These are phyloP conservation scores for Botrytis paeoniae DNA, from an alignment of 2,329 filamentous ascomycete genomes.

Conservation along the genomic window DNA sequence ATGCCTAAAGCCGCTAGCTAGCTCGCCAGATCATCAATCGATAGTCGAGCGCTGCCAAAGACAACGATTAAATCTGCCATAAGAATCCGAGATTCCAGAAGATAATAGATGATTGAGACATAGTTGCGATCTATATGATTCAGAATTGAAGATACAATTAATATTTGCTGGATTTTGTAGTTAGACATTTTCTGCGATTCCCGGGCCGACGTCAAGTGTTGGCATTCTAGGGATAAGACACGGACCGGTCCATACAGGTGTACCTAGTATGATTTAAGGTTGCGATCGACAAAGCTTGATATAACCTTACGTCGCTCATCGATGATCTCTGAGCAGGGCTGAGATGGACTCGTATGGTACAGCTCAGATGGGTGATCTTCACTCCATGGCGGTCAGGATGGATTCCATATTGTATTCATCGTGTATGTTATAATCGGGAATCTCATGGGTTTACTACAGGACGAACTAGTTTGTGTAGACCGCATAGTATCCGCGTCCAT, in stretches of 20 bases:
- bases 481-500: neutral
- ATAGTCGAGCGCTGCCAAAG: neutral
- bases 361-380: neutral
- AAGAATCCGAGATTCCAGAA: neutral
- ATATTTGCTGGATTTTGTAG: no score
- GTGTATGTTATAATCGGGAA: neutral
- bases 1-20: neutral
- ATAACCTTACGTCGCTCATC: neutral
- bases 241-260: neutral
- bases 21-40: neutral
- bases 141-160: neutral
- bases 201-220: neutral
- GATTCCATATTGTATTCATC: neutral
- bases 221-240: neutral
- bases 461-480: neutral
- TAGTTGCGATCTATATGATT: neutral
- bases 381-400: neutral
- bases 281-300: neutral
- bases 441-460: neutral
- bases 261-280: neutral
- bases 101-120: neutral
- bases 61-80: neutral
- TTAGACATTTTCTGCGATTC: neutral
- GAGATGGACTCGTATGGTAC: neutral
- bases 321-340: neutral